Conservation (phyloP, 1,284 basidiomycete species). For the Stygiomarasmius scandens region DNA sequence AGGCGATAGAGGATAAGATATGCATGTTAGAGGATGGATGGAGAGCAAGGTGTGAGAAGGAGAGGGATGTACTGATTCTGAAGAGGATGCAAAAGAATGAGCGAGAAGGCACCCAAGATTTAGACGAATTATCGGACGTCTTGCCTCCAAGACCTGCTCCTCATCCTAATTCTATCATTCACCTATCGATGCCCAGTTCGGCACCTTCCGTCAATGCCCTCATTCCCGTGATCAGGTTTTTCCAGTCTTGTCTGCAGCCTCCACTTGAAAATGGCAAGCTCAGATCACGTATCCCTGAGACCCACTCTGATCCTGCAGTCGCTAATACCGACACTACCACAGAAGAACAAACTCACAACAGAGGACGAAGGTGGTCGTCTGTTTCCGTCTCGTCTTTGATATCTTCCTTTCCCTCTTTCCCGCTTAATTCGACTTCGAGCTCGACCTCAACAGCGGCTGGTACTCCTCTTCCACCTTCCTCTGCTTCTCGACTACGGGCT, state of each 20-base stretch:
- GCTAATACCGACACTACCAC: constrained; percentile 32
- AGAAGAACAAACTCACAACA: background rate
- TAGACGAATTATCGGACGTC: constrained; percentile 22
- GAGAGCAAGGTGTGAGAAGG: constrained; percentile 26
- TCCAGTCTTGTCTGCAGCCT: constrained; percentile 62
- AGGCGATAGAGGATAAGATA: constrained; percentile 72
- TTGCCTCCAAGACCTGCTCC: constrained; percentile 66
- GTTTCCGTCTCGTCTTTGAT: constrained; percentile 36
- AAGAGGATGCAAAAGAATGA: constrained; percentile 20
- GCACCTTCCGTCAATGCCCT: constrained; percentile 57
- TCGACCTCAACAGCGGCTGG: background rate
- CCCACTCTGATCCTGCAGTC: constrained; percentile 20
- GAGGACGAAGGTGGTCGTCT: constrained; percentile 40
- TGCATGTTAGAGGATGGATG: constrained; percentile 62
- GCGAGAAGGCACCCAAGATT: constrained; percentile 18
- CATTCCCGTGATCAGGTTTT: constrained; percentile 60
- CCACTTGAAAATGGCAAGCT: constrained; percentile 28
- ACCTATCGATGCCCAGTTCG: constrained; percentile 70
- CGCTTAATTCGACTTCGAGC: constrained; percentile 17
- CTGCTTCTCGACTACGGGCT: constrained; percentile 9
- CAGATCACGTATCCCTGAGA: background rate
- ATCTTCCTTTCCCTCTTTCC: constrained; percentile 36
- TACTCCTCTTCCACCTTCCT: background rate
- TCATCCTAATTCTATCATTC: constrained; percentile 70
- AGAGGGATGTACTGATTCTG: background rate